Evolutionary conservation across 768 basidiomycete genomes (phyloP).

Genomic region (Suillus ampliporus): DNA sequence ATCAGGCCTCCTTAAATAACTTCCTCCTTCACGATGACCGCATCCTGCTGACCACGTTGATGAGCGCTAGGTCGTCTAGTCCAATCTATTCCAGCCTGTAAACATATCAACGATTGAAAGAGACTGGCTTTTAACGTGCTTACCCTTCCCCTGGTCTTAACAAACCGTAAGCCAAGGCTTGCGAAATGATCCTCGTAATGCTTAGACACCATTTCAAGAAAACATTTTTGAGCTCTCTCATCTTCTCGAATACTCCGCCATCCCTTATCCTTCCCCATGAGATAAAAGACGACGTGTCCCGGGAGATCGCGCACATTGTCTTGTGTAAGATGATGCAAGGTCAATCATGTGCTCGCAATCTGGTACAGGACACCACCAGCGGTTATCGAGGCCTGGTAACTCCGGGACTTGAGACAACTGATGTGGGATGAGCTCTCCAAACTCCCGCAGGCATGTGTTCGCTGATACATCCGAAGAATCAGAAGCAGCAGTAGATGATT

Average conservation of each 20-base stretch:
- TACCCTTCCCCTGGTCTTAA: constrained; percentile 25
- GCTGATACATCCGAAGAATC: constrained; percentile 37
- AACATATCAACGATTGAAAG: constrained; percentile 1
- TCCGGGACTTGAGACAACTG: constrained; percentile 43
- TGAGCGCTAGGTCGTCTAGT: constrained; percentile 8
- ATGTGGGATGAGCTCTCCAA: constrained; percentile 40
- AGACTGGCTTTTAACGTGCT: constrained; percentile 8
- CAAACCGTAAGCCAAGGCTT: constrained; percentile 23
- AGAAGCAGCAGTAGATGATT: constrained; percentile 50
- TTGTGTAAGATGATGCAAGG: constrained; percentile 45
- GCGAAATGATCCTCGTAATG: constrained; percentile 33
- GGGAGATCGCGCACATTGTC: constrained; percentile 37
- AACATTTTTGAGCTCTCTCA: constrained; percentile 26
- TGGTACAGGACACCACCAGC: constrained; percentile 57
- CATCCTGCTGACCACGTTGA: not conserved
- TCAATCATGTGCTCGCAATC: constrained; percentile 53
- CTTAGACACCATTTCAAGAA: constrained; percentile 27
- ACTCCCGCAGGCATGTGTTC: constrained; percentile 28
- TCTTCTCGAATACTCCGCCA: constrained; percentile 46
- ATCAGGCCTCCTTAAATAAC: not conserved
- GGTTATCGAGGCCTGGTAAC: constrained; percentile 48
- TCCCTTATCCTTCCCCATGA: constrained; percentile 36
- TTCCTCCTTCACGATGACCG: not conserved
- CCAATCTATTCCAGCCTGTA: constrained; percentile 20
- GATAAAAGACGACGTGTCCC: constrained; percentile 20